These are phyloP conservation scores for Yamadazyma dushanensis DNA, from an alignment of 1,139 yeast genomes.

Conservation along the genomic window DNA sequence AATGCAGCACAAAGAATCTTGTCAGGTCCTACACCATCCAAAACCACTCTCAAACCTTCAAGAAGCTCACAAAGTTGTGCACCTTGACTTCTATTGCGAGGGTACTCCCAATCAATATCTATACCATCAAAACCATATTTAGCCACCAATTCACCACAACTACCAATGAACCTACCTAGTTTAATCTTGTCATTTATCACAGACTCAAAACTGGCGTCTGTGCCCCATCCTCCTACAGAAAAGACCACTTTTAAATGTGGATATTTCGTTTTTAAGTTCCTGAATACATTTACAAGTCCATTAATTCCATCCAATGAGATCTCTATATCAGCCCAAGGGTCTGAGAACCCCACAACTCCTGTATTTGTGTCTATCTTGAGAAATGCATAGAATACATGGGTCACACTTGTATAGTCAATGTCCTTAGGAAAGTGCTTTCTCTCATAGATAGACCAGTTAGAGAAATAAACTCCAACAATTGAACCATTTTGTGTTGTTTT, in stretches of 20 bases:
- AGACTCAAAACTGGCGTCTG: constrained; percentile 50
- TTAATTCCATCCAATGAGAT: constrained; percentile 31
- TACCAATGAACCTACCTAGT: constrained; percentile 48
- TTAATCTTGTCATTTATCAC: constrained; percentile 40
- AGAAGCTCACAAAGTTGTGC: constrained; percentile 46
- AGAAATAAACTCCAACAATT: constrained; percentile 33
- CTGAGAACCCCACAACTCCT: constrained; percentile 57
- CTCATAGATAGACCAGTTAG: constrained; percentile 74
- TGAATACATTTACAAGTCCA: constrained; percentile 57
- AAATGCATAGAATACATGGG: constrained; percentile 81
- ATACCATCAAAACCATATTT: constrained; percentile 80
- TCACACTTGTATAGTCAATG: constrained; percentile 54
- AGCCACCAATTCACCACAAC: constrained; percentile 48
- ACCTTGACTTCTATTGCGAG: constrained; percentile 50
- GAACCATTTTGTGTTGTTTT: neutral
- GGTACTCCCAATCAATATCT: constrained; percentile 96
- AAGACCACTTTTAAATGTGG: constrained; percentile 59
- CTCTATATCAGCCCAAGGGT: constrained; percentile 68
- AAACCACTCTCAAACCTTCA: constrained; percentile 34
- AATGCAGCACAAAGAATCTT: constrained; percentile 68
- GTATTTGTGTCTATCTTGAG: constrained; percentile 53
- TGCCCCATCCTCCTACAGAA: constrained; percentile 91
- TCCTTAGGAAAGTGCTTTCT: constrained; percentile 65
- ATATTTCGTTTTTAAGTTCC: constrained; percentile 45
- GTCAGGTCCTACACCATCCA: constrained; percentile 28